Evolutionary conservation across 2,329 filamentous ascomycete genomes (phyloP).

Genomic region (Xylaria sp.): DNA sequence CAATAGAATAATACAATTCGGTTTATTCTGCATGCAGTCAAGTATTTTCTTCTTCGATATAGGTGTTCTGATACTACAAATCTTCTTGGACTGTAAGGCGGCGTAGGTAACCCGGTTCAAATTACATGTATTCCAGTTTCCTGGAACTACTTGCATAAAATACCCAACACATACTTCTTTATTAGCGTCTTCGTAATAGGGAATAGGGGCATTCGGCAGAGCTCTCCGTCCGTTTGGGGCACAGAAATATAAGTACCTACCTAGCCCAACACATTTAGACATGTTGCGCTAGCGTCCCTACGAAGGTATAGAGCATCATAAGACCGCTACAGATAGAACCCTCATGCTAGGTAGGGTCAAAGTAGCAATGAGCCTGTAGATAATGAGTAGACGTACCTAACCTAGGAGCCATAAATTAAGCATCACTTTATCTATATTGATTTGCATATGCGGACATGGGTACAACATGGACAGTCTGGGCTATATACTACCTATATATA

Average conservation of each 20-base stretch:
- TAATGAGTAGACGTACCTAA: no score
- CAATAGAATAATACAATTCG: slow-evolving; percentile 14
- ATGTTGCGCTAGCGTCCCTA: background rate
- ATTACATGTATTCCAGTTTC: no score
- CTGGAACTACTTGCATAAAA: no score
- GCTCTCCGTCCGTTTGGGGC: background rate
- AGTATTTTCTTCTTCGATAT: background rate
- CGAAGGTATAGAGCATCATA: background rate
- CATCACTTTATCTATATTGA: no score
- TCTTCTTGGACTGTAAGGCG: no score
- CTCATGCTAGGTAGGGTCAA: background rate
- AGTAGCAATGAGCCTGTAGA: no score
- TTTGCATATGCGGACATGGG: background rate
- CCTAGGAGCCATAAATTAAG: no score
- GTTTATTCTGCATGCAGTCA: background rate
- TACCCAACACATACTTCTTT: no score
- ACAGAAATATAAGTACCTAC: background rate
- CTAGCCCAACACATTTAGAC: background rate
- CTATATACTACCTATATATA: background rate
- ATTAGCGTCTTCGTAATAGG: no score
- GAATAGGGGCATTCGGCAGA: no score
- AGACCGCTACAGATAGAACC: background rate
- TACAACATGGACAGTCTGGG: background rate
- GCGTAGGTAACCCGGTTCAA: no score
- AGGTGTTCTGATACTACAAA: no score